These are phyloP conservation scores for Nyssa sinensis DNA, from an alignment of 148 eudicot genomes.

Conservation along the genomic window DNA sequence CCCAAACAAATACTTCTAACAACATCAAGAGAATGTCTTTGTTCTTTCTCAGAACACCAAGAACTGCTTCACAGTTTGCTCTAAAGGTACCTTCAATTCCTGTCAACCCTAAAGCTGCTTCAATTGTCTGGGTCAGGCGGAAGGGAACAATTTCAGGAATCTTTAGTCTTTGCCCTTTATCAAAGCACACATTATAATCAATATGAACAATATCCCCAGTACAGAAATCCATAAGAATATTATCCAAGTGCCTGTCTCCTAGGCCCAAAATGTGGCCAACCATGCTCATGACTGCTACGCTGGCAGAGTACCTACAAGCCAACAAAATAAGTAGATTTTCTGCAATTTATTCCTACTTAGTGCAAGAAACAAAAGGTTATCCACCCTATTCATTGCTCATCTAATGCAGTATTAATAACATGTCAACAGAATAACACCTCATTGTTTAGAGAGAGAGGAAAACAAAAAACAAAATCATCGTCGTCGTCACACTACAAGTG, in stretches of 20 bases:
- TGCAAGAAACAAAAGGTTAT: neutral
- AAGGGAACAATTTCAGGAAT: slow-evolving; percentile 98
- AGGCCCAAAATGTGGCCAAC: slow-evolving; percentile 97
- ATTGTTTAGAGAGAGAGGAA: slow-evolving; percentile 13
- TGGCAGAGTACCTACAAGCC: slow-evolving; percentile 77
- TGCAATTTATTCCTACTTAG: neutral
- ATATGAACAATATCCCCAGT: slow-evolving; percentile 93
- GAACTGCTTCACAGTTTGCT: slow-evolving; percentile 91
- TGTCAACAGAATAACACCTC: neutral
- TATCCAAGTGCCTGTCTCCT: slow-evolving; percentile 97
- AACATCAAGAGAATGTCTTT: slow-evolving; percentile 89
- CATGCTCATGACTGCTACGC: slow-evolving; percentile 96
- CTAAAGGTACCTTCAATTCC: slow-evolving; percentile 92
- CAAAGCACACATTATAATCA: slow-evolving; percentile 98
- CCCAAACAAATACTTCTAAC: slow-evolving; percentile 96
- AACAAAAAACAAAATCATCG: neutral
- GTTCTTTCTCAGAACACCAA: slow-evolving; percentile 74
- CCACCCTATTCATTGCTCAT: neutral
- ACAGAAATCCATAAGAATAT: slow-evolving; percentile 80
- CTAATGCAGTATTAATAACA: neutral
- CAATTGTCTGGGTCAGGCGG: slow-evolving; percentile 94
- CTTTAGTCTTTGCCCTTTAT: slow-evolving; percentile 90
- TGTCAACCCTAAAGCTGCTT: slow-evolving; percentile 89
- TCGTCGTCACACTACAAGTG: neutral
- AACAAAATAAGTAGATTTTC: slow-evolving; percentile 10